A percentile compares a stretch with the other conserved stretches of the same genome.
Evolutionary conservation across 345 rosid species (phyloP).

Genomic region (Firmiana major): DNA sequence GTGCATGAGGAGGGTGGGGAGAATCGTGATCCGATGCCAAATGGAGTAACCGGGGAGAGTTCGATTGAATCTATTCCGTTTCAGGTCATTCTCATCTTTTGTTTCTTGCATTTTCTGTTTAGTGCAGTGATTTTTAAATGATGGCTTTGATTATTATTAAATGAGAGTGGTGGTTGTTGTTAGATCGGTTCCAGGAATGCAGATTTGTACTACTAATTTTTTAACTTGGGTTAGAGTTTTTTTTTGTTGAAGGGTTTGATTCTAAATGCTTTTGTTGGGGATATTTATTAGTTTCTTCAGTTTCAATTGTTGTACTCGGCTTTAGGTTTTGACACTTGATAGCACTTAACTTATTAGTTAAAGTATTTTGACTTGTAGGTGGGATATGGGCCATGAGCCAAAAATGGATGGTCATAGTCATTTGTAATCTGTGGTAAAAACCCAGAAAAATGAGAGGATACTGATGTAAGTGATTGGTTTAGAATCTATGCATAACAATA

Average conservation of each 20-base stretch:
- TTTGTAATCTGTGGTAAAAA: not conserved
- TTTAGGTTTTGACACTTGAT: not conserved
- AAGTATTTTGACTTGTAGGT: not conserved
- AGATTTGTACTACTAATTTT: not conserved
- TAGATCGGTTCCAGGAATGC: not conserved
- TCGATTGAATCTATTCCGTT: constrained; percentile 56
- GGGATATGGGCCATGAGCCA: not conserved
- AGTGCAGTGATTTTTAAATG: not conserved
- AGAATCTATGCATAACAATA: not conserved
- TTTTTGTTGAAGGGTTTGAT: not conserved
- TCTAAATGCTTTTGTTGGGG: constrained; percentile 3
- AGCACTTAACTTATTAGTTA: not conserved
- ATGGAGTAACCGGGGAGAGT: constrained; percentile 65
- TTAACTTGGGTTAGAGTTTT: not conserved
- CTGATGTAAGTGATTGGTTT: not conserved
- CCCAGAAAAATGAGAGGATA: constrained; percentile 4
- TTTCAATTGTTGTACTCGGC: not conserved
- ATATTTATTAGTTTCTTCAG: not conserved
- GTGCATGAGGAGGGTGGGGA: constrained; percentile 17
- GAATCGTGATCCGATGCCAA: constrained; percentile 35
- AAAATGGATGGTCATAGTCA: not conserved
- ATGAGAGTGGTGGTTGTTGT: not conserved
- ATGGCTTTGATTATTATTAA: not conserved
- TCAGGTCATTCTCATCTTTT: constrained; percentile 44
- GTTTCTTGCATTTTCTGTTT: not conserved